Evolutionary conservation across 768 basidiomycete genomes (phyloP).

Genomic region (Gymnopilus dilepis): DNA sequence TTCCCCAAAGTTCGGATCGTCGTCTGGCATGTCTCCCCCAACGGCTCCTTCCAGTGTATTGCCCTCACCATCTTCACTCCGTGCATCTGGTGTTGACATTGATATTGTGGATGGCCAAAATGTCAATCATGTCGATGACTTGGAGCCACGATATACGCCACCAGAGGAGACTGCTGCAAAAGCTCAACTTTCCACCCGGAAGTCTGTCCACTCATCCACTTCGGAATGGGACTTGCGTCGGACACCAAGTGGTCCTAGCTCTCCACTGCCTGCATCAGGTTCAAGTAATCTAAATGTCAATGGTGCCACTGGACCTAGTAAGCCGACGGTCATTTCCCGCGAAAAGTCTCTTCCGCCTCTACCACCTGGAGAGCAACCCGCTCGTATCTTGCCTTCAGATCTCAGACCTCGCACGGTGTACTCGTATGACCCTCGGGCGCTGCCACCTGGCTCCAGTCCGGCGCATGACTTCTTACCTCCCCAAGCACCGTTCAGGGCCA

Average conservation of each 20-base stretch:
- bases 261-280: constrained; percentile 34
- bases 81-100: constrained; percentile 61
- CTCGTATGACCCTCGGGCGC: constrained; percentile 59
- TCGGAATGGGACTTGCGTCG: constrained; percentile 70
- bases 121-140: constrained; percentile 49
- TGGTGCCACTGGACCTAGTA: constrained; percentile 19
- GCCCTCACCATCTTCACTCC: constrained; percentile 79
- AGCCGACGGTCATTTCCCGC: constrained; percentile 39
- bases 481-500: constrained; percentile 62
- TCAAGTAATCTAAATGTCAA: constrained; percentile 28
- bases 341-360: constrained; percentile 85
- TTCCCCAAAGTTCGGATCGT: constrained; percentile 60
- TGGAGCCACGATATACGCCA: constrained; percentile 37
- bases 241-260: constrained; percentile 31
- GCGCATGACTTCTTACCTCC: constrained; percentile 62
- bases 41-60: constrained; percentile 77
- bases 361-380: constrained; percentile 60
- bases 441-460: constrained; percentile 48
- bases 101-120: constrained; percentile 46
- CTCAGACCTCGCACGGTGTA: constrained; percentile 70
- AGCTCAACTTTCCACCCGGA: constrained; percentile 32
- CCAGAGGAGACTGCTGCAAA: constrained; percentile 41
- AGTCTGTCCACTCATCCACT: constrained; percentile 55
- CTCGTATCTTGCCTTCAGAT: constrained; percentile 48
- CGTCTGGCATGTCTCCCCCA: constrained; percentile 72